Base-by-base conservation (phyloP, 768 basidiomycete species). In the Macrolepiota fuliginosa region DNA sequence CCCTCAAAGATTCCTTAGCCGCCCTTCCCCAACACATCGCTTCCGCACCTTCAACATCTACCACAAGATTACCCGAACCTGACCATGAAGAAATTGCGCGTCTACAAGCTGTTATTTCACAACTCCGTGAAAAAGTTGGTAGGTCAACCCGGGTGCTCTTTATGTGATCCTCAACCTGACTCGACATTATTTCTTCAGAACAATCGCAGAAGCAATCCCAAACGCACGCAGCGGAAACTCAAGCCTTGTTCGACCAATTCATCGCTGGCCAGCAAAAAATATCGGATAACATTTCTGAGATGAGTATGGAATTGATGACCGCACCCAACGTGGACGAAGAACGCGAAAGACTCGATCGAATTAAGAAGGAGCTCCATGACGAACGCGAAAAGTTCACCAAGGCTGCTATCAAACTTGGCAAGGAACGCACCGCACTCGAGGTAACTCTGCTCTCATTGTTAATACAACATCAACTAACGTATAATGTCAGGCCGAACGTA, bases 371-470 rank as follows among this genome's bases (percentile, higher is more conserved):
- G 47, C 83, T 93, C 4, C 86, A 91, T 54, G 75, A 80, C 17
- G 90, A 93, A 64, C 81, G 87, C 10, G 76, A 76, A 56, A 83
- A 83, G 62, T 85, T 90, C 64, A 84, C 85, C 0, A 83, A 86
- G 62, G 87, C 87, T 22, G 79, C 87, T 12, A 73, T 89, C 19
- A 80, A 78, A 61, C 74, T 93, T 25, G 85, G 85, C 0, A 81
- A 82, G 65, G 90, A 92, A 59, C 84, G 82, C 68, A 81, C 85
- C 2, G 74, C 76, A 4, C 70, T 92, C 12, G 89, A 92, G 83
- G 91, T 91, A 69, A 61, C 59, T 45, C 13, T 62, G 27, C 22
- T 15, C 35, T 56, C 13, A 53, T 54, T 35, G 7, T 59, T 46
- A 29, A 27, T 11, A 40, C 46, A 61, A 63, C 40, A 45, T 40